A percentile compares a stretch with the other conserved stretches of the same genome.
Evolutionary conservation across 306 rosid genomes (phyloP).

Genomic region (Canavalia ensiformis): DNA sequence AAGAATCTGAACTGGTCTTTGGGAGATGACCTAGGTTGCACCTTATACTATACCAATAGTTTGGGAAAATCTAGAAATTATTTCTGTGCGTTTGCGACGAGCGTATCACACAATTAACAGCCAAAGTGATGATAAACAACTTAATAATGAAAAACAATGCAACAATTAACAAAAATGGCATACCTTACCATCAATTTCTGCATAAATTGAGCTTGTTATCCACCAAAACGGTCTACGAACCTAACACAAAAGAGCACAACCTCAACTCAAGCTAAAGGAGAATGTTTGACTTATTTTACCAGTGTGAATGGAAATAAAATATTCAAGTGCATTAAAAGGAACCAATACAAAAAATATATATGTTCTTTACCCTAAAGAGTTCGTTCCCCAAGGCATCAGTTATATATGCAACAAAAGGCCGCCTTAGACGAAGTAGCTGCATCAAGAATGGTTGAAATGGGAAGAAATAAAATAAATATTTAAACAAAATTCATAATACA

Average conservation of each 20-base stretch:
- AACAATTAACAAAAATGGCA: slow-evolving; percentile 41
- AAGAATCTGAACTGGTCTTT: too few species aligned
- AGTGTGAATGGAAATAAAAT: slow-evolving; percentile 11
- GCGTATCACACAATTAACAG: slow-evolving; percentile 42
- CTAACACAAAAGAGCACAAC: slow-evolving; percentile 55
- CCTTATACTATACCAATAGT: too few species aligned
- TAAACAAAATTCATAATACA: slow-evolving; percentile 24
- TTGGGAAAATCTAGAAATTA: too few species aligned
- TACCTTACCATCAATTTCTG: slow-evolving; percentile 96
- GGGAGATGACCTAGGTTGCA: too few species aligned
- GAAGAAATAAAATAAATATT: slow-evolving; percentile 29
- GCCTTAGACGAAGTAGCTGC: slow-evolving; percentile 85
- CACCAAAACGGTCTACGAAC: slow-evolving; percentile 99
- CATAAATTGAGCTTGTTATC: slow-evolving; percentile 94
- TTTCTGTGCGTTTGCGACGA: too few species aligned
- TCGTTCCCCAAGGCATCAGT: slow-evolving; percentile 85
- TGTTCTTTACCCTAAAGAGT: slow-evolving; percentile 82
- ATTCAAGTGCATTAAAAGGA: slow-evolving; percentile 4
- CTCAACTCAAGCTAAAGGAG: slow-evolving; percentile 47
- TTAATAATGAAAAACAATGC: slow-evolving; percentile 8
- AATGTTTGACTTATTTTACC: slow-evolving; percentile 12
- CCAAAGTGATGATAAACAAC: slow-evolving; percentile 40
- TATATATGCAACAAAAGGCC: slow-evolving; percentile 90
- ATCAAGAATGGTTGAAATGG: slow-evolving; percentile 48
- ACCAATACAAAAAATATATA: slow-evolving; percentile 7